A percentile compares a stretch with the other conserved stretches of the same genome.
Evolutionary conservation across 2,329 filamentous ascomycete genomes (phyloP).

Genomic region (Alternaria postmessia): DNA sequence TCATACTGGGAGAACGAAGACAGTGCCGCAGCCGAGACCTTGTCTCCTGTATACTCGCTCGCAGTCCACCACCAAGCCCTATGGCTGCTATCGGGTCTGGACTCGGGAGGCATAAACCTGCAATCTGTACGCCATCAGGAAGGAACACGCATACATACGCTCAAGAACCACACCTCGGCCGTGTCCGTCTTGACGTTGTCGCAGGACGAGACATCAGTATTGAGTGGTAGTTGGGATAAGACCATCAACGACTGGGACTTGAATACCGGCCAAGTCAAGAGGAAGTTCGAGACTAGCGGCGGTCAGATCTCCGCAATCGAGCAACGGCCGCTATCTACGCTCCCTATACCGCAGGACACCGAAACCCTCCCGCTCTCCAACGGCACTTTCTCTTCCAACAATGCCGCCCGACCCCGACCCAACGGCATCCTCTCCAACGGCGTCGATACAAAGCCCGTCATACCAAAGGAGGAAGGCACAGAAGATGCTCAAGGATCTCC

Average conservation of each 20-base stretch:
- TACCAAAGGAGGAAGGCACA: conserved; percentile 49
- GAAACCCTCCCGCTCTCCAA: conserved; percentile 61
- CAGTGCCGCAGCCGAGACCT: conserved; percentile 63
- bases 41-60: conserved; percentile 94
- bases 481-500: conserved; percentile 71
- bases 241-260: conserved; percentile 93
- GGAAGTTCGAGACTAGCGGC: conserved; percentile 78
- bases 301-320: conserved; percentile 90
- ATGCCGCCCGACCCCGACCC: conserved; percentile 64
- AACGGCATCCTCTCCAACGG: conserved; percentile 63
- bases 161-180: conserved; percentile 87
- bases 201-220: conserved; percentile 82
- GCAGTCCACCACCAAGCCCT: conserved; percentile 89
- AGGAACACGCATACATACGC: conserved; percentile 82
- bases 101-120: conserved; percentile 90
- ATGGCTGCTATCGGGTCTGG: conserved; percentile 89
- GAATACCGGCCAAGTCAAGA: conserved; percentile 79
- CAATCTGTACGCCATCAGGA: conserved; percentile 95
- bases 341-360: conserved; percentile 79
- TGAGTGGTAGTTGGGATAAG: conserved; percentile 98
- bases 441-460: conserved; percentile 34
- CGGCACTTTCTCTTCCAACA: conserved; percentile 80
- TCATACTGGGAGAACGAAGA: conserved; percentile 99
- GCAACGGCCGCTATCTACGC: conserved; percentile 76
- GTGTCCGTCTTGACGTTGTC: conserved; percentile 86